Conservation (phyloP, 2,329 filamentous ascomycete genomes). For the Cladophialophora chaetospira region DNA sequence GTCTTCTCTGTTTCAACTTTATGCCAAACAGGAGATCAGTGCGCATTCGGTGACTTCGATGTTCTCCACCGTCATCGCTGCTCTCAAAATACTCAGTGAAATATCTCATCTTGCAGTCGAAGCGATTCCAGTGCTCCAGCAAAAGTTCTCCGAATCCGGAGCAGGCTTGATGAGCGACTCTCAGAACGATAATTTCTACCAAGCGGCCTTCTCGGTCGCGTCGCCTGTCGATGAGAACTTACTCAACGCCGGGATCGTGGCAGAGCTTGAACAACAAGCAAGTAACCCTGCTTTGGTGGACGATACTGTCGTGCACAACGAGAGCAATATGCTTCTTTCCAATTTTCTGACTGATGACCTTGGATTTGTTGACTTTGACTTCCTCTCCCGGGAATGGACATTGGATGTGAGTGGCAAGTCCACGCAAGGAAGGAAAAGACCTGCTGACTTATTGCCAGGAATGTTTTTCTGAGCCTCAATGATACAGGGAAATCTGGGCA, state of each 20-base stretch:
- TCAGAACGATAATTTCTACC: neutral
- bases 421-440: neutral
- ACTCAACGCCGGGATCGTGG: neutral
- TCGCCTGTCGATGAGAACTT: neutral
- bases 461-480: neutral
- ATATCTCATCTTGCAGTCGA: constrained; percentile 3
- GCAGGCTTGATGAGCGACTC: neutral
- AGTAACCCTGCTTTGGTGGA: neutral
- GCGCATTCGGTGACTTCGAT: neutral
- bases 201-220: neutral
- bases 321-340: neutral
- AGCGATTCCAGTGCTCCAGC: constrained; percentile 3
- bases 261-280: neutral
- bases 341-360: neutral
- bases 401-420: neutral
- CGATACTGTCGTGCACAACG: neutral
- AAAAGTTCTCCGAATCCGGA: neutral
- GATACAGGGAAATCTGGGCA: too few species aligned
- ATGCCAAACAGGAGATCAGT: neutral
- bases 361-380: neutral
- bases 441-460: neutral
- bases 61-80: constrained; percentile 6
- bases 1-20: constrained; percentile 4
- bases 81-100: neutral
- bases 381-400: constrained; percentile 1